Percentiles rank a stretch among this genome's conserved stretches.
Conservation (phyloP, 345 rosid genomes). For the Rhodamnia argentea region DNA sequence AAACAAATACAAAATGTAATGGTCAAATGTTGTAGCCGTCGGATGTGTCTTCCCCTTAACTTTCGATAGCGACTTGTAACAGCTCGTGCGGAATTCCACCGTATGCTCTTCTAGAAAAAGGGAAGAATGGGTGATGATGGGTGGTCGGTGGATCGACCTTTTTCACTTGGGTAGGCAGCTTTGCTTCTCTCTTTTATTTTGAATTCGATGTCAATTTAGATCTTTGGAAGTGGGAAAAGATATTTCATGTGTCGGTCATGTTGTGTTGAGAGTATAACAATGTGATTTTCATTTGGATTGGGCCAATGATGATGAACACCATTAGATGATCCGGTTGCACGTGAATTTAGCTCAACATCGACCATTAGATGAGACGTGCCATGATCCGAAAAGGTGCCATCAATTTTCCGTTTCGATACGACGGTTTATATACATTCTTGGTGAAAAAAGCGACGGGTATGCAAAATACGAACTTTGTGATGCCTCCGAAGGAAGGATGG, state of each 20-base stretch:
- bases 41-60: neutral
- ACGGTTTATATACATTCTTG: neutral
- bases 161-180: neutral
- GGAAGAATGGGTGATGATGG: neutral
- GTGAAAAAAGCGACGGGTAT: no score
- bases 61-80: neutral
- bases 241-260: neutral
- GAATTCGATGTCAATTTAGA: neutral
- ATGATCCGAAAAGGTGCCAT: neutral
- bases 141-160: neutral
- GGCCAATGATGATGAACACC: fast-evolving
- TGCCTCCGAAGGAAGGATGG: neutral
- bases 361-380: neutral
- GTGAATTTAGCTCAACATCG: neutral
- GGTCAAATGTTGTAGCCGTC: neutral
- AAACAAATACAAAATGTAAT: fast-evolving
- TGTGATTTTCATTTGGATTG: neutral
- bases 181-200: neutral
- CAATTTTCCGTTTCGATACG: neutral
- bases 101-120: neutral
- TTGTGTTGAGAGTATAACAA: neutral
- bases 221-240: neutral
- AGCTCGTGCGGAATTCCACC: neutral
- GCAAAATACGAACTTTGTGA: neutral
- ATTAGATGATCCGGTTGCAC: neutral